These are phyloP conservation scores for Lasiosphaeria miniovina DNA, from an alignment of 495 filamentous ascomycete species.

Conservation along the genomic window DNA sequence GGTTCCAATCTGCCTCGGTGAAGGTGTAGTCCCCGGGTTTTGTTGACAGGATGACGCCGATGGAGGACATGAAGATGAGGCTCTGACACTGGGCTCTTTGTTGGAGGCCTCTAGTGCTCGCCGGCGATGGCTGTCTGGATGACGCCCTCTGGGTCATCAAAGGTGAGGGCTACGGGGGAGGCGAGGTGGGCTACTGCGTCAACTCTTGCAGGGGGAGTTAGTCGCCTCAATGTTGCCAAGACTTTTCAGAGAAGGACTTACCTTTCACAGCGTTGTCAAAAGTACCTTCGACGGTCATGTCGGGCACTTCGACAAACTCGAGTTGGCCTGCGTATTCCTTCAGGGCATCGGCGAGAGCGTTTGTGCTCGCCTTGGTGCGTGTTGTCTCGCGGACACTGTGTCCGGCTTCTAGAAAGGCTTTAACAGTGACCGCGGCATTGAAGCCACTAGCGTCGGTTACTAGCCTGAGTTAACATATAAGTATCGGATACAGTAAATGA, in stretches of 20 bases:
- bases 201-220: conserved; percentile 11
- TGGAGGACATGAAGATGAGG: conserved; percentile 52
- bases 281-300: conserved; percentile 41
- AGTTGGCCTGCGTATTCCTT: conserved; percentile 30
- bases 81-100: conserved; percentile 60
- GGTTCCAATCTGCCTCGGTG: conserved; percentile 47
- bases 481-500: not conserved
- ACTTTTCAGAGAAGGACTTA: conserved; percentile 33
- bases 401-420: conserved; percentile 65
- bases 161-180: conserved; percentile 60
- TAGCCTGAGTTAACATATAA: conserved; percentile 26
- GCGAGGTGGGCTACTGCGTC: conserved; percentile 76
- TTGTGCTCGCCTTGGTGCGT: conserved; percentile 58
- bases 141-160: conserved; percentile 62
- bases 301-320: conserved; percentile 35
- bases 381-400: conserved; percentile 72
- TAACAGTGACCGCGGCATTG: conserved; percentile 48
- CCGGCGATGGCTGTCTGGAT: conserved; percentile 66
- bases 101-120: conserved; percentile 66
- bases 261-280: conserved; percentile 42
- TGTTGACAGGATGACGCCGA: conserved; percentile 27
- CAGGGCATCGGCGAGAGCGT: conserved; percentile 56
- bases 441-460: conserved; percentile 49
- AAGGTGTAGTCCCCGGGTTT: conserved; percentile 21
- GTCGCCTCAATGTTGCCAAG: conserved; percentile 41